phyloP scores from a whole-genome alignment of 2,329 filamentous ascomycete species.

The Fusarium palustre region DNA sequence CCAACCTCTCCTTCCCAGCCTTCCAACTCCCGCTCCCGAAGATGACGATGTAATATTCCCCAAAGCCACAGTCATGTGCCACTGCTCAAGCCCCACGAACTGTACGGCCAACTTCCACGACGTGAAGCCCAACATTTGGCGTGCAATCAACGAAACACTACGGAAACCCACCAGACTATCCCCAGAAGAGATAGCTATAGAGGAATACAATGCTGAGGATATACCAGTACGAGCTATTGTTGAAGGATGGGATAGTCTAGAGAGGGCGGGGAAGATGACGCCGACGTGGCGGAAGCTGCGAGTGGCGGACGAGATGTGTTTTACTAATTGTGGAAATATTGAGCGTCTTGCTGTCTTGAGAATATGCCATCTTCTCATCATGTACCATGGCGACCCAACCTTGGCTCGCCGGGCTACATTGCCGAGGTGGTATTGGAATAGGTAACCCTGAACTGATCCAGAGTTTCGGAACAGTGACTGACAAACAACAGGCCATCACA shows the following conservation, averaged over 20 bases:
- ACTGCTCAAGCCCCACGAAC: conserved; percentile 20
- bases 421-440: conserved; percentile 46
- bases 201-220: conserved; percentile 43
- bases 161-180: conserved; percentile 27
- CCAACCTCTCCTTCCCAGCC: not conserved
- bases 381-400: conserved; percentile 46
- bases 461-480: not conserved
- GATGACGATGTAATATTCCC: conserved; percentile 27
- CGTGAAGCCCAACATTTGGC: conserved; percentile 41
- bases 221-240: conserved; percentile 43
- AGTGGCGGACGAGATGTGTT: conserved; percentile 43
- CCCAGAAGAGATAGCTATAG: conserved; percentile 25
- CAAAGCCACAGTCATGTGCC: conserved; percentile 1
- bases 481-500: conserved; percentile 44
- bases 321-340: conserved; percentile 25
- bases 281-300: conserved; percentile 46
- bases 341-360: conserved; percentile 45
- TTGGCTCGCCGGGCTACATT: conserved; percentile 33
- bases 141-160: conserved; percentile 42
- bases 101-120: conserved; percentile 7
- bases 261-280: conserved; percentile 44
- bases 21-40: not conserved
- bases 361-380: conserved; percentile 45
- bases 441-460: conserved; percentile 22
- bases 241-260: conserved; percentile 48